These are phyloP conservation scores for Hericium coralloides DNA, from an alignment of 768 basidiomycete genomes.

Conservation along the genomic window DNA sequence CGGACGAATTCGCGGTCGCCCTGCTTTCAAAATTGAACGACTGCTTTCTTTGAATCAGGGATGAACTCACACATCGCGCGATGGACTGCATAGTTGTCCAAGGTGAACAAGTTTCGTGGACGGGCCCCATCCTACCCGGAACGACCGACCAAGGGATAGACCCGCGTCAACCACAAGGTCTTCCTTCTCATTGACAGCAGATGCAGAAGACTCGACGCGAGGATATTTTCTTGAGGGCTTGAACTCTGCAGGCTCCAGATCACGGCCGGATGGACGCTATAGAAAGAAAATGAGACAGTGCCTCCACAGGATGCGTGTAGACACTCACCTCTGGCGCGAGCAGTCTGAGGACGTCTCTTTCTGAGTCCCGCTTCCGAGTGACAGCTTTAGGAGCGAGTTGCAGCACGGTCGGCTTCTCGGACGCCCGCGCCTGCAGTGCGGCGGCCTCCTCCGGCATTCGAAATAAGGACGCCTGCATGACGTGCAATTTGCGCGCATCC, in stretches of 20 bases:
- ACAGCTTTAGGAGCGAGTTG: slow-evolving; percentile 37
- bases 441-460: slow-evolving; percentile 67
- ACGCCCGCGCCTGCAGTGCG: slow-evolving; percentile 29
- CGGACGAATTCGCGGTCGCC: slow-evolving; percentile 53
- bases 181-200: slow-evolving; percentile 57
- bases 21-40: slow-evolving; percentile 26
- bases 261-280: slow-evolving; percentile 56
- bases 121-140: slow-evolving; percentile 87
- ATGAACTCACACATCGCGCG: slow-evolving; percentile 39
- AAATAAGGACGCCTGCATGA: slow-evolving; percentile 89
- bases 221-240: slow-evolving; percentile 77
- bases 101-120: slow-evolving; percentile 66
- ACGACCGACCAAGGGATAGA: slow-evolving; percentile 76
- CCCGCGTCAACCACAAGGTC: slow-evolving; percentile 71
- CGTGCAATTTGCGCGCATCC: slow-evolving; percentile 84
- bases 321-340: slow-evolving; percentile 50
- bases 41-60: not conserved
- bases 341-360: slow-evolving; percentile 55
- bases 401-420: slow-evolving; percentile 11
- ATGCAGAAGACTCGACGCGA: slow-evolving; percentile 59
- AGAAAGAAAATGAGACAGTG: slow-evolving; percentile 14
- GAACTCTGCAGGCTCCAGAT: slow-evolving; percentile 56
- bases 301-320: slow-evolving; percentile 36
- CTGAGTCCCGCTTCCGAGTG: slow-evolving; percentile 74
- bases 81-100: slow-evolving; percentile 62